These are phyloP conservation scores for Lophium mytilinum DNA, from an alignment of 495 filamentous ascomycete genomes.

Conservation along the genomic window DNA sequence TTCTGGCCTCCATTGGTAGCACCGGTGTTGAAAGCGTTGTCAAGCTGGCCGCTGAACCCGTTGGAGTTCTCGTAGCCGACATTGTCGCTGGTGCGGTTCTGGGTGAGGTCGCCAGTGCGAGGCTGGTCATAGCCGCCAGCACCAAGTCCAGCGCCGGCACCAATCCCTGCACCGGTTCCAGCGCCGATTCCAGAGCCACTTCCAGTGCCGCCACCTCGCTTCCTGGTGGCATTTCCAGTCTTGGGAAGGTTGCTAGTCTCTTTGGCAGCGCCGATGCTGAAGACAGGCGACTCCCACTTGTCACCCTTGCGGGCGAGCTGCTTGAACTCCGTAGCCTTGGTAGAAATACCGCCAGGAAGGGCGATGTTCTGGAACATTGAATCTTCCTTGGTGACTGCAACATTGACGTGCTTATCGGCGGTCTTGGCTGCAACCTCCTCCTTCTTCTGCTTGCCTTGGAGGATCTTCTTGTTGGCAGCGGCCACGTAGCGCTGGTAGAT, in stretches of 20 bases:
- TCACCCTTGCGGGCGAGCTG: slow-evolving; percentile 81
- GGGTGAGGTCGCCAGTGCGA: slow-evolving; percentile 14
- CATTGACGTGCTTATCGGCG: slow-evolving; percentile 73
- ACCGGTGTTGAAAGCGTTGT: slow-evolving; percentile 30
- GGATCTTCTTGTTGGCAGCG: slow-evolving; percentile 64
- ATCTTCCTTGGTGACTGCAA: slow-evolving; percentile 81
- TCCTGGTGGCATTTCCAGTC: slow-evolving; percentile 57
- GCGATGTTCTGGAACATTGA: slow-evolving; percentile 84
- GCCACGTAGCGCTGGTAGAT: slow-evolving; percentile 78
- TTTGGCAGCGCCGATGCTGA: slow-evolving; percentile 73
- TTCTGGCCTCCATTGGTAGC: neutral
- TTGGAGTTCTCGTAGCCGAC: slow-evolving; percentile 23
- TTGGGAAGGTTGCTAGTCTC: slow-evolving; percentile 63
- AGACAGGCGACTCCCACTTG: slow-evolving; percentile 90
- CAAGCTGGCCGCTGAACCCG: slow-evolving; percentile 49
- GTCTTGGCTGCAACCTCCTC: slow-evolving; percentile 44
- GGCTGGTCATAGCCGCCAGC: slow-evolving; percentile 9
- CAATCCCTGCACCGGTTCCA: too few relatives aligned
- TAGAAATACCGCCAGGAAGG: slow-evolving; percentile 82
- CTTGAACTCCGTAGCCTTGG: slow-evolving; percentile 91
- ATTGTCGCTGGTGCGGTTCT: slow-evolving; percentile 5
- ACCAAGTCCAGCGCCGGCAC: neutral
- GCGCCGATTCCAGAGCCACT: slow-evolving; percentile 12
- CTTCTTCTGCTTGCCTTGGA: slow-evolving; percentile 62
- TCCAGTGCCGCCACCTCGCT: slow-evolving; percentile 39